Evolutionary conservation across 2,329 filamentous ascomycete genomes (phyloP).

Genomic region (Zymoseptoria tritici): DNA sequence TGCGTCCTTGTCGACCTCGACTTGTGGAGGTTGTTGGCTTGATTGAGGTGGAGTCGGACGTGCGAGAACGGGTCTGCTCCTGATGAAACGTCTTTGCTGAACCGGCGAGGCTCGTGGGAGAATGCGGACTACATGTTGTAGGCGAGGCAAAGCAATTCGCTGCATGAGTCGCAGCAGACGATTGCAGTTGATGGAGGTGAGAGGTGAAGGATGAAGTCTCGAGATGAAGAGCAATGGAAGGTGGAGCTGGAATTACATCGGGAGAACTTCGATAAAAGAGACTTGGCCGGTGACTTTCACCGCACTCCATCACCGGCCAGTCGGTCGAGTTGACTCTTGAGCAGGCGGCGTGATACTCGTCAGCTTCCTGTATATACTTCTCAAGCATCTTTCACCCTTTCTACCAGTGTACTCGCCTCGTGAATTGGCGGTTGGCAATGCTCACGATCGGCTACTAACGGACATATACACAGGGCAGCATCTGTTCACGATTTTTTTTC

Average conservation of each 20-base stretch:
- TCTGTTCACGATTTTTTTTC: neutral
- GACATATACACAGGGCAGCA: neutral
- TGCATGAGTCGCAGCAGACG: conserved; percentile 13
- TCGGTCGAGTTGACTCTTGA: neutral
- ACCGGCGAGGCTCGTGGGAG: neutral
- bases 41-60: neutral
- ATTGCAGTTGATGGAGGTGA: neutral
- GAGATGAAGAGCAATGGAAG: neutral
- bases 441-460: neutral
- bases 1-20: neutral
- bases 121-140: conserved; percentile 18
- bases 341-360: neutral
- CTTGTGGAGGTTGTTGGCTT: neutral
- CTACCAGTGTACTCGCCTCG: neutral
- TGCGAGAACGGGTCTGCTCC: neutral
- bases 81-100: neutral
- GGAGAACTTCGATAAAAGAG: neutral
- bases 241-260: neutral
- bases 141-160: conserved; percentile 4
- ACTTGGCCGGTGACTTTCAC: neutral
- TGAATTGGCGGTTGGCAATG: neutral
- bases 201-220: neutral
- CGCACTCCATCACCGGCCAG: neutral
- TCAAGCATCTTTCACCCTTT: neutral
- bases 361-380: neutral